Base-by-base conservation (phyloP, 148 eudicot species). In the Amaranthus cruentus region DNA sequence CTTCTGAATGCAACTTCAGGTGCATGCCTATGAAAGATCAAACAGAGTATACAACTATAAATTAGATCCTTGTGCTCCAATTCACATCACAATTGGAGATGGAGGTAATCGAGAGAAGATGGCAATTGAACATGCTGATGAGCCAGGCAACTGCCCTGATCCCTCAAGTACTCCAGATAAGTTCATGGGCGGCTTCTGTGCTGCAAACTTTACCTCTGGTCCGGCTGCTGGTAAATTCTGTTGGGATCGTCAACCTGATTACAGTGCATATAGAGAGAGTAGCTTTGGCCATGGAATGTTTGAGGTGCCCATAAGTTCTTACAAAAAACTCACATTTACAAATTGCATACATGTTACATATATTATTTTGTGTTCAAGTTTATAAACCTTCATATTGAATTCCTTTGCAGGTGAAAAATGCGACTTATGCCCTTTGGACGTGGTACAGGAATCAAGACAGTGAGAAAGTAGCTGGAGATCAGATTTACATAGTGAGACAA, bases 201-300 rank as follows among this genome's bases (percentile, higher is more conserved):
- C 98, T 10, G 79, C 71, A 66, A 95, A 95, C 80, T 95, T 95
- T 70, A 89, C 98, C 42, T 75, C 90, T 55, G 98, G 98, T 60
- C 98, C 97, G 69, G 97, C 97, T 66, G 84, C 89, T 11, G 97
- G 97, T 4, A 91, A 88, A 55, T 95, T 95, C 53, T 95, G 98
- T 71, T 95, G 98, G 98, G 97, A 90, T 70, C 86, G 73, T 28
- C 98, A 95, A 74, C 98, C 97, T 54, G 97, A 95, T 75, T 95
- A 73, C 66, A 91, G 97, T 57, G 97, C 98, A 7, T 92, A 79
- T 65, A 84, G 98, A 73, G 98, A 95, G 83, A 86, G 85, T 73
- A 95, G 98, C 85, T 95, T 95, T 64, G 98, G 98, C 65, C 98
- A 95, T 77, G 98, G 98, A 50, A 90, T 95, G 50, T 85, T 95